These are phyloP conservation scores for Achaetomiella virescens DNA, from an alignment of 495 filamentous ascomycete species.

Conservation along the genomic window DNA sequence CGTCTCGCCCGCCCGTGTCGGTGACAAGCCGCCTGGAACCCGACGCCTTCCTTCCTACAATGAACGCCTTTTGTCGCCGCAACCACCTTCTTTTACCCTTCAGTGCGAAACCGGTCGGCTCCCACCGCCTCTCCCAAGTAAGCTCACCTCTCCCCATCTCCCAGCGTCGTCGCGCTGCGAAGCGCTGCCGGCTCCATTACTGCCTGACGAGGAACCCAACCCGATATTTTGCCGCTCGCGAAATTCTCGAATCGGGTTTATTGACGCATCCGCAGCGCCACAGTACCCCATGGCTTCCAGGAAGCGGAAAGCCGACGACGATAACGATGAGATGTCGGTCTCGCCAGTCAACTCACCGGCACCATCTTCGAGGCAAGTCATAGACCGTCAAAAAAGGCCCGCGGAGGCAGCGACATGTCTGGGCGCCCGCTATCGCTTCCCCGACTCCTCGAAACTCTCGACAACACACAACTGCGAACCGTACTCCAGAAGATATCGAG, in stretches of 20 bases:
- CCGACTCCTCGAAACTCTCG: slow-evolving; percentile 84
- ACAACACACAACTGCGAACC: slow-evolving; percentile 70
- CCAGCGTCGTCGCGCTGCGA: neutral
- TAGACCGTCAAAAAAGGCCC: slow-evolving; percentile 54
- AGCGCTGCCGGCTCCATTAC: neutral
- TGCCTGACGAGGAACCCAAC: slow-evolving; percentile 3
- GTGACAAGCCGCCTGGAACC: slow-evolving; percentile 1
- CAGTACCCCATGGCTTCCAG: slow-evolving; percentile 49
- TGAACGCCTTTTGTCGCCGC: slow-evolving; percentile 47
- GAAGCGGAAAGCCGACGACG: slow-evolving; percentile 88
- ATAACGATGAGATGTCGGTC: slow-evolving; percentile 81
- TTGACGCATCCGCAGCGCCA: slow-evolving; percentile 44
- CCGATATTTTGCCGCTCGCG: neutral
- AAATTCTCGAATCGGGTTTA: slow-evolving; percentile 11
- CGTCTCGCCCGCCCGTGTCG: neutral
- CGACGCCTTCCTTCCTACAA: slow-evolving; percentile 19
- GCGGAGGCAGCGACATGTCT: slow-evolving; percentile 57
- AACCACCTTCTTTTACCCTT: slow-evolving; percentile 68
- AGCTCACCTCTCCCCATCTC: slow-evolving; percentile 23
- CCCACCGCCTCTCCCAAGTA: slow-evolving; percentile 68
- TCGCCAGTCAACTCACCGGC: slow-evolving; percentile 79
- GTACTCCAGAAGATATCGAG: slow-evolving; percentile 81
- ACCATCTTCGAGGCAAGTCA: slow-evolving; percentile 55
- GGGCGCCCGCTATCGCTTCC: slow-evolving; percentile 76
- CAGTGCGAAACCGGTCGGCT: slow-evolving; percentile 65